These are phyloP conservation scores for Macadamia tetraphylla DNA, from an alignment of 164 flowering plant genomes.

Conservation along the genomic window DNA sequence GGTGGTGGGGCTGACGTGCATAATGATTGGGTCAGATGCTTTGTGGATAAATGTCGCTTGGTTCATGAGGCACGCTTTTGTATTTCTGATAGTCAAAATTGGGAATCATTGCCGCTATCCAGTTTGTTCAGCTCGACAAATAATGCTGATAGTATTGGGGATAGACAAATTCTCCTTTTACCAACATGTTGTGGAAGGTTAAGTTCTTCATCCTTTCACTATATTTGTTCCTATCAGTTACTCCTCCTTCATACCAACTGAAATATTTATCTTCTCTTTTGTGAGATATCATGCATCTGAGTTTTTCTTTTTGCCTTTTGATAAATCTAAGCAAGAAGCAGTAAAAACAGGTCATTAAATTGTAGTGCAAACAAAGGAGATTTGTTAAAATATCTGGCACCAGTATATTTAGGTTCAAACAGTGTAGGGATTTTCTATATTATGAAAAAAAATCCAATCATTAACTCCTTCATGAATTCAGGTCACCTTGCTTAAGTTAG, in stretches of 20 bases:
- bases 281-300: neutral
- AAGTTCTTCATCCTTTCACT: conserved; percentile 3
- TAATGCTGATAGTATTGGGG: conserved; percentile 28
- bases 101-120: conserved; percentile 78
- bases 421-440: neutral
- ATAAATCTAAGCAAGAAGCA: neutral
- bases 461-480: no score
- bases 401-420: neutral
- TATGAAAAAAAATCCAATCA: no score
- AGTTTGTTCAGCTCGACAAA: conserved; percentile 37
- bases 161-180: conserved; percentile 55
- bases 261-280: neutral
- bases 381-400: neutral
- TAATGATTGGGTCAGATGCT: conserved; percentile 56
- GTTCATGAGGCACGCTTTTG: conserved; percentile 59
- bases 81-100: conserved; percentile 79
- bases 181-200: conserved; percentile 91
- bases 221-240: neutral
- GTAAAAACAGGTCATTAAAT: neutral
- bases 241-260: neutral
- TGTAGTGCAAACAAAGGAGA: neutral
- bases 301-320: neutral
- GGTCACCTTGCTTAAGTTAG: no score
- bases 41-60: conserved; percentile 39
- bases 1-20: conserved; percentile 8